Conservation (phyloP, 148 eudicot genomes). For the Cornus controversa region DNA sequence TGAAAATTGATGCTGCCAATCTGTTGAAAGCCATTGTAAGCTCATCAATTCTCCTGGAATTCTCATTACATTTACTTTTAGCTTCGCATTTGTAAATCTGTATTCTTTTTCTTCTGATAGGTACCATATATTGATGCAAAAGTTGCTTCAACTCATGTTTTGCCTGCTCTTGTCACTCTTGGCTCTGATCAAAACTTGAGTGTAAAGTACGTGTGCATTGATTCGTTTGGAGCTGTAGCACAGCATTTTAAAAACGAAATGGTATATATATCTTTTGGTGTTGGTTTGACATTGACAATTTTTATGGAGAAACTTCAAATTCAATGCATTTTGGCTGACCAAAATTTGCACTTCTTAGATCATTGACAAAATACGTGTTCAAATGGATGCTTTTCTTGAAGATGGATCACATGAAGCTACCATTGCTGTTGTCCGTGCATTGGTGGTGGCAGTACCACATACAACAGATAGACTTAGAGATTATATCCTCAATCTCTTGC, state of each 20-base stretch:
- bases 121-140: slow-evolving; percentile 90
- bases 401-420: slow-evolving; percentile 98
- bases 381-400: slow-evolving; percentile 99
- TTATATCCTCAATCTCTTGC: slow-evolving; percentile 66
- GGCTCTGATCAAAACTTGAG: slow-evolving; percentile 90
- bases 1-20: slow-evolving; percentile 82
- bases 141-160: slow-evolving; percentile 77
- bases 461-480: slow-evolving; percentile 91
- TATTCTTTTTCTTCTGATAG: slow-evolving; percentile 30
- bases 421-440: slow-evolving; percentile 83
- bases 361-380: slow-evolving; percentile 92
- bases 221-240: slow-evolving; percentile 97
- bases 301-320: slow-evolving; percentile 1
- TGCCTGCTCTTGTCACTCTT: slow-evolving; percentile 96
- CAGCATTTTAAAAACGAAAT: slow-evolving; percentile 87
- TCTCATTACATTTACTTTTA: neutral
- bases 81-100: neutral
- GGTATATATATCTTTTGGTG: slow-evolving; percentile 43
- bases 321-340: slow-evolving; percentile 22
- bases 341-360: slow-evolving; percentile 46
- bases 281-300: neutral
- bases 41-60: slow-evolving; percentile 4
- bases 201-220: slow-evolving; percentile 90
- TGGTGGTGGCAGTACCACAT: slow-evolving; percentile 92
- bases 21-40: slow-evolving; percentile 86